Base-by-base conservation (phyloP, 1,284 basidiomycete genomes). In the Exobasidium cylindrosporum region DNA sequence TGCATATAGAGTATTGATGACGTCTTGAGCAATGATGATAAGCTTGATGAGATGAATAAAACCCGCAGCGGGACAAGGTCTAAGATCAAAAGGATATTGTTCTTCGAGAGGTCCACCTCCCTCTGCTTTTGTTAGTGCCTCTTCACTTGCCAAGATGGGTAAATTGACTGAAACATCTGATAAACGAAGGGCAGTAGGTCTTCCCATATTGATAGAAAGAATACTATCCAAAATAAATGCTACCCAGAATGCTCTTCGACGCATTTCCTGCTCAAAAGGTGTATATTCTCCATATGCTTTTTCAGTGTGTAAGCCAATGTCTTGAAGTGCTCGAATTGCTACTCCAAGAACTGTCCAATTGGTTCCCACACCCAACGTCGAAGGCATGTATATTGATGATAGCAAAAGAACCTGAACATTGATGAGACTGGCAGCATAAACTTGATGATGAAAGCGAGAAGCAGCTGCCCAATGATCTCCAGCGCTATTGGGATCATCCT, bases 401-500 rank as follows among this genome's bases (percentile, higher is more conserved):
- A 76, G 47, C 46, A 74, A 61, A 61, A 76, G 65, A 21, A 76
- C 72, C 55, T 76, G 73, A 4, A 76, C 69, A 24, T 76, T 76
- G 65, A 73, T 74, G 40, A 76, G 58, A 29, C 66, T 69, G 5
- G 73, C 73, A 13, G 72, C 69, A 30, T 67, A 72, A 6, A 72
- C 72, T 50, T 76, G 72, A 50, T 76, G 73, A 47, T 76, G 73
- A 17, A 74, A 67, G 14, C 73, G 61, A 58, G 67, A 70, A 14
- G 66, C 73, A 13, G 72, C 68, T n/a, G 73, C 72, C 57, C 66
- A 76, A 53, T 74, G 68, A 46, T 76, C 73, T 28, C 73, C 72
- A 0, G 70, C 72, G 0, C 68, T 69, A n/a, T 66, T 60, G 0
- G 69, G 69, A 24, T 73, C 67, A 31, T 58, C 56, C 14, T 66